A percentile compares a stretch with the other conserved stretches of the same genome.
These are phyloP conservation scores for Tricholoma hemisulphureum DNA, from an alignment of 768 basidiomycete genomes.

Conservation along the genomic window DNA sequence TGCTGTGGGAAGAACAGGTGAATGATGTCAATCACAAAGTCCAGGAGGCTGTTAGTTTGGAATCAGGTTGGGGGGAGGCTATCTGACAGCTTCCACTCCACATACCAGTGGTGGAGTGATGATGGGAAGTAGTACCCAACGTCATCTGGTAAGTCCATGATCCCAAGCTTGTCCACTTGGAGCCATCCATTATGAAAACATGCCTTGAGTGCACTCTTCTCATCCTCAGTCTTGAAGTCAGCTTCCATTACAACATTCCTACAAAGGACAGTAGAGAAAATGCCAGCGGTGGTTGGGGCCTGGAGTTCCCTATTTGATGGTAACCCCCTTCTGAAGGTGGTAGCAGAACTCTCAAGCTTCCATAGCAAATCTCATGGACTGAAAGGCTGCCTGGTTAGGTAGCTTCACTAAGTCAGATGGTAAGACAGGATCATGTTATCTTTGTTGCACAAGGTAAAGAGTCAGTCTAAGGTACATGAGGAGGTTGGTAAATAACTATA, in stretches of 20 bases:
- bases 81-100: constrained; percentile 17
- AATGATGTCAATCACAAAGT: neutral
- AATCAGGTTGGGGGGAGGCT: constrained; percentile 2
- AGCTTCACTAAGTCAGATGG: no score
- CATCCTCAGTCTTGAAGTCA: neutral
- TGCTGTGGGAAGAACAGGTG: neutral
- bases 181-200: neutral
- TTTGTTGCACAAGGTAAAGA: no score
- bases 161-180: neutral
- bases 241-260: neutral
- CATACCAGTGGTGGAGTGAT: constrained; percentile 16
- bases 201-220: neutral
- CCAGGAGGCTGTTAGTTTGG: neutral
- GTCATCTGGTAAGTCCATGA: constrained; percentile 1
- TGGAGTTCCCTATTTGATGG: neutral
- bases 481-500: no score
- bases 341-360: neutral
- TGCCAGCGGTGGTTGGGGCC: neutral
- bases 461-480: no score
- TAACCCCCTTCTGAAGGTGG: neutral
- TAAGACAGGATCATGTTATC: no score
- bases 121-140: constrained; percentile 16
- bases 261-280: neutral
- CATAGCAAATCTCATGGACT: neutral
- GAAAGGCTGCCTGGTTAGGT: no score